Evolutionary conservation across 306 rosid species (phyloP), one percentile per base, ranked within the genome.

Genomic region (Cucumis melo): DNA sequence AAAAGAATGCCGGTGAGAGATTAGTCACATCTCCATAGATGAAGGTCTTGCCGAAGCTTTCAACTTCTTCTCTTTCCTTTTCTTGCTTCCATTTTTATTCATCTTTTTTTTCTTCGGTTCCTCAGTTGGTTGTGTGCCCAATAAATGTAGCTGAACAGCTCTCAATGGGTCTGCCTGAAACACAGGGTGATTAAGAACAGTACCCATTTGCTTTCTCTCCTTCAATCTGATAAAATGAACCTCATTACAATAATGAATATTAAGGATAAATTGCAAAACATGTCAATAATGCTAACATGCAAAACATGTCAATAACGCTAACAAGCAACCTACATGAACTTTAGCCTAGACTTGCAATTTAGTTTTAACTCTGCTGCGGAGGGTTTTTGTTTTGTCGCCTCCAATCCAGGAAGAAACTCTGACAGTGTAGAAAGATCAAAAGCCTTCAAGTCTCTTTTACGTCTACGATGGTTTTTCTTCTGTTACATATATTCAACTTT

Each of bases 391-490:
- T 36, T 71, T 10, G 81, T 65, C 61, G 62, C 79, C 80, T 84
- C 85, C 77, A 87, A 64, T 73, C 88, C 87, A 7, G 96, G 92
- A 83, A 94, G 93, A 78, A 79, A 77, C 36, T 90, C 97, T 8
- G 84, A 24, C 63, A 93, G 88, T 41, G 91, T 24, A 34, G 91
- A 83, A 64, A 94, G 93, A 83, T 89, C 83, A 77, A 90, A 90
- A 20, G 89, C 91, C 75, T 90, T 90, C 87, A 89, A 81, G 81
- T 90, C 81, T 81, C 81, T 90, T 83, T 86, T 88, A 9, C 91
- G 87, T 44, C 95, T 89, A 70, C 89, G 78, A 23, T 72, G 87
- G 51, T 12, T 46, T 82, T 81, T 89, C 75, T 85, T 84, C 85
- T 78, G 85, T 21, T 54, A 62, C 50, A 71, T 10, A 77, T 55